Conservation (phyloP, 1,284 basidiomycete species). For the Moesziomyces sp. region DNA sequence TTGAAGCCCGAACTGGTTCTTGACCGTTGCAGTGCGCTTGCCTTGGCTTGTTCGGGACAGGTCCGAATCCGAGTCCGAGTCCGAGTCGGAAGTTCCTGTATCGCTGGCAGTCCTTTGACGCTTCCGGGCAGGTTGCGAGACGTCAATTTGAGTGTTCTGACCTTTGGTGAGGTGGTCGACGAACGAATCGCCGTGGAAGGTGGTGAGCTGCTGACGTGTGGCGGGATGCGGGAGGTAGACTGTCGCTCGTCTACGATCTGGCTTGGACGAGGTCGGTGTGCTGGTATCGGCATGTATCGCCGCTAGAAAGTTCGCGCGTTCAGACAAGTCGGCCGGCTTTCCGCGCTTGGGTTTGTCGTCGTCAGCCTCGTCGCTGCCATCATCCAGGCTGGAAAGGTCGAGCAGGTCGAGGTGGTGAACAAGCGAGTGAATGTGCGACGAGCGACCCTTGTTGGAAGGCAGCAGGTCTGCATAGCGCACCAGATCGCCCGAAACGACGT, state of each 20-base stretch:
- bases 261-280: background rate
- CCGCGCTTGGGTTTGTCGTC: background rate
- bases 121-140: background rate
- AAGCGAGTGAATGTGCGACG: conserved; percentile 80
- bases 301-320: conserved; percentile 1
- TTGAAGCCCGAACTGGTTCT: conserved; percentile 74
- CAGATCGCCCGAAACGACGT: conserved; percentile 75
- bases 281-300: conserved; percentile 2
- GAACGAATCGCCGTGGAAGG: conserved; percentile 28
- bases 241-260: conserved; percentile 3
- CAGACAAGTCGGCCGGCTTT: background rate
- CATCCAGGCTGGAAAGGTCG: conserved; percentile 20
- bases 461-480: conserved; percentile 75
- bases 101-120: background rate
- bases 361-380: background rate
- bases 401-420: conserved; percentile 49
- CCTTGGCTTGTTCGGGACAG: conserved; percentile 5
- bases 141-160: background rate
- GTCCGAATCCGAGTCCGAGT: conserved; percentile 2
- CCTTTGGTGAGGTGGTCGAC: conserved; percentile 25
- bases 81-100: background rate
- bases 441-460: conserved; percentile 85
- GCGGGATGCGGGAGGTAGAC: conserved; percentile 17
- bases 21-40: conserved; percentile 41
- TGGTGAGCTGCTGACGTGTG: conserved; percentile 21